phyloP scores from a whole-genome alignment of 306 rosid species.

The Fragaria vesca region DNA sequence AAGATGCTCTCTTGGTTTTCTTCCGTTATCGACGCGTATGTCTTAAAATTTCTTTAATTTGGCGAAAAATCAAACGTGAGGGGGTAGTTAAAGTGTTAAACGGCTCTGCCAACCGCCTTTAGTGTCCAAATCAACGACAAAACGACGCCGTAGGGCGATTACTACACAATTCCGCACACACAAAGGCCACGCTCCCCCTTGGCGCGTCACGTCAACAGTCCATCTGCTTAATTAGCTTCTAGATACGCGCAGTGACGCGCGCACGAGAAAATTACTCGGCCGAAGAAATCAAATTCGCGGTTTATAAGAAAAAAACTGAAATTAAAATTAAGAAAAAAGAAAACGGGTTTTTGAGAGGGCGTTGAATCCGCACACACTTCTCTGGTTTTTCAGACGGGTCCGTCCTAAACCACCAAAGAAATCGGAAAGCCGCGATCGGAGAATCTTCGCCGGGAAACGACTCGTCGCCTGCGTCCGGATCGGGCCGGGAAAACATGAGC shows the following conservation, averaged over 20 bases:
- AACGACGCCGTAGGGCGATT: conserved; percentile 19
- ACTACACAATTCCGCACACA: neutral
- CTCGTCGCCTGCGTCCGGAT: conserved; percentile 22
- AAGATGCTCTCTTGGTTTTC: too few relatives aligned
- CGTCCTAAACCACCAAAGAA: neutral
- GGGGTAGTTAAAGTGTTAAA: neutral
- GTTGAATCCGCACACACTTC: conserved; percentile 26
- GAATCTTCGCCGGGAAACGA: conserved; percentile 5
- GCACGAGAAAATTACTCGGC: neutral
- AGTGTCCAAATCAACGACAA: neutral
- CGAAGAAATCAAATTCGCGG: neutral
- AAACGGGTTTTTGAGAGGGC: conserved; percentile 9
- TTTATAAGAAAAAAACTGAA: neutral
- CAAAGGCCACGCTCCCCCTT: neutral
- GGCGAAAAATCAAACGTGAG: neutral
- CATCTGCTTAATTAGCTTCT: neutral
- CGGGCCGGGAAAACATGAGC: conserved; percentile 47
- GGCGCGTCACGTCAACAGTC: conserved; percentile 18
- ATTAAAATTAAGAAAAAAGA: neutral
- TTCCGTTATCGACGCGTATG: too few relatives aligned
- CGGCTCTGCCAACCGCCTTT: conserved; percentile 1
- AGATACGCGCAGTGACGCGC: conserved; percentile 19
- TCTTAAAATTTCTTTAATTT: too few relatives aligned
- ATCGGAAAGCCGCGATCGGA: conserved; percentile 2
- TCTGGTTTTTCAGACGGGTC: conserved; percentile 17